A percentile compares a stretch with the other conserved stretches of the same genome.
phyloP scores from a whole-genome alignment of 2,329 filamentous ascomycete species.

The Septoria linicola region DNA sequence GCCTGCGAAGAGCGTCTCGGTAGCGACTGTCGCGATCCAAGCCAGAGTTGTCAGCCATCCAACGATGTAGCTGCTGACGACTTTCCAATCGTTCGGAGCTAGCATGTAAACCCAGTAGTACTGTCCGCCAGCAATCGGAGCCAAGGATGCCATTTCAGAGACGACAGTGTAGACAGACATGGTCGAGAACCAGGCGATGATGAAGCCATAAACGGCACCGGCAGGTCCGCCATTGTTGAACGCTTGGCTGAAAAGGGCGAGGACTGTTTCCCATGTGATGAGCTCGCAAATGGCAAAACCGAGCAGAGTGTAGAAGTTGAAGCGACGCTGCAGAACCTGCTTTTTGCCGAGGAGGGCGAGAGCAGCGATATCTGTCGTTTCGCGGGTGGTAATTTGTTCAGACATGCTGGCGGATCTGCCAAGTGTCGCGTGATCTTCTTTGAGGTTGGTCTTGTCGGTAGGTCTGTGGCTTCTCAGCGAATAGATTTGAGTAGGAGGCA shows the following conservation, averaged over 20 bases:
- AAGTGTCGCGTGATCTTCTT: not conserved
- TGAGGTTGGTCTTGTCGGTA: not conserved
- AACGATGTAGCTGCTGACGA: slow-evolving; percentile 46
- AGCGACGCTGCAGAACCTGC: slow-evolving; percentile 47
- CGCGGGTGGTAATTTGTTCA: slow-evolving; percentile 13
- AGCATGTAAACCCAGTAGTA: slow-evolving; percentile 51
- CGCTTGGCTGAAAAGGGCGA: slow-evolving; percentile 45
- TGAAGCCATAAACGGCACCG: slow-evolving; percentile 53
- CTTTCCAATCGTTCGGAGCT: slow-evolving; percentile 42
- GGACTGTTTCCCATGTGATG: slow-evolving; percentile 49
- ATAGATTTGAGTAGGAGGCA: slow-evolving; percentile 38
- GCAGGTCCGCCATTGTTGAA: slow-evolving; percentile 49
- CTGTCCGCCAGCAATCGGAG: slow-evolving; percentile 48
- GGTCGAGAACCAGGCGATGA: slow-evolving; percentile 53
- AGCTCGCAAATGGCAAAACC: slow-evolving; percentile 48
- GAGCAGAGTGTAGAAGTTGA: slow-evolving; percentile 45
- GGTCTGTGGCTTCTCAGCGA: slow-evolving; percentile 16
- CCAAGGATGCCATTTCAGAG: slow-evolving; percentile 50
- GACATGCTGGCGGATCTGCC: slow-evolving; percentile 21
- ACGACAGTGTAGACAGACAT: slow-evolving; percentile 50
- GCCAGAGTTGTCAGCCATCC: slow-evolving; percentile 46
- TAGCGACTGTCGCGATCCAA: slow-evolving; percentile 47
- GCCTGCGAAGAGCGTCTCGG: slow-evolving; percentile 44
- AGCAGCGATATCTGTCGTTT: slow-evolving; percentile 37
- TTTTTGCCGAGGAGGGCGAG: slow-evolving; percentile 48